phyloP scores from a whole-genome alignment of 352 stramenopile species.

The Globisporangium sylvaticum region DNA sequence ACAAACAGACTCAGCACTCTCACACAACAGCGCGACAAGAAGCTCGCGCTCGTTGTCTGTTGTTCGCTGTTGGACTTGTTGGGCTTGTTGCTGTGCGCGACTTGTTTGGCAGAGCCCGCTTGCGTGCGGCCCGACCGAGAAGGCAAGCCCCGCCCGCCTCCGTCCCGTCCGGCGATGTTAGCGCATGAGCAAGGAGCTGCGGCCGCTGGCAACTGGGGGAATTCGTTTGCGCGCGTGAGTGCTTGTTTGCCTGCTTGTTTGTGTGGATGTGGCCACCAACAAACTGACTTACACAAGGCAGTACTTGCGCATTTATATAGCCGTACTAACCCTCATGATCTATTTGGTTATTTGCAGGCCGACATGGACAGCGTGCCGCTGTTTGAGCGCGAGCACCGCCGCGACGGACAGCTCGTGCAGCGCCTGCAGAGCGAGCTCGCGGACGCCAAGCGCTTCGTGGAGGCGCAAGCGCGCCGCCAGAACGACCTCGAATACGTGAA shows the following conservation, averaged over 20 bases:
- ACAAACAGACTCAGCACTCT: background rate
- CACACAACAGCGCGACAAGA: slow-evolving; percentile 9
- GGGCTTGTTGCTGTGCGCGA: background rate
- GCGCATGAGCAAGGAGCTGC: slow-evolving; percentile 25
- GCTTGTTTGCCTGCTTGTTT: background rate
- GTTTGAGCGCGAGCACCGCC: slow-evolving; percentile 85
- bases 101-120: background rate
- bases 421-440: slow-evolving; percentile 80
- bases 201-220: slow-evolving; percentile 44
- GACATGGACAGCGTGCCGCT: slow-evolving; percentile 83
- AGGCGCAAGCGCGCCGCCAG: slow-evolving; percentile 74
- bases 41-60: background rate
- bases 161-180: slow-evolving; percentile 16
- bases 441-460: slow-evolving; percentile 81
- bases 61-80: background rate
- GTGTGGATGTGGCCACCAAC: no score
- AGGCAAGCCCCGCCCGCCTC: background rate
- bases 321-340: no score
- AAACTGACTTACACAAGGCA: no score
- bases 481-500: slow-evolving; percentile 88
- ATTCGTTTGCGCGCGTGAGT: slow-evolving; percentile 37
- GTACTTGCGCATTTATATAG: background rate
- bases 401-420: slow-evolving; percentile 81
- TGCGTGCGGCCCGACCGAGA: slow-evolving; percentile 1
- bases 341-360: slow-evolving; percentile 27